phyloP scores from a whole-genome alignment of 2,329 filamentous ascomycete genomes.

The Aspergillus ruber region DNA sequence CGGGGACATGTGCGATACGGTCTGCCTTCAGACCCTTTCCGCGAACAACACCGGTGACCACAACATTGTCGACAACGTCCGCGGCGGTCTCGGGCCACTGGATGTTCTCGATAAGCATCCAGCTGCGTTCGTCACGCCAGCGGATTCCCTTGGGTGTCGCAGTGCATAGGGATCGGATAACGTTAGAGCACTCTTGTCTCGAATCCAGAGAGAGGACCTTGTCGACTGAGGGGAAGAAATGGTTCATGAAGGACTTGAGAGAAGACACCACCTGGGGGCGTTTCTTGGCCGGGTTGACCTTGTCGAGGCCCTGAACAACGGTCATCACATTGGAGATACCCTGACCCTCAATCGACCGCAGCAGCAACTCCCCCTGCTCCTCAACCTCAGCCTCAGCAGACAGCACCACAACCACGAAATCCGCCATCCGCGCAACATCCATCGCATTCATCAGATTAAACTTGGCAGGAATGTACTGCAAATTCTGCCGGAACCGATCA shows the following conservation, averaged over 20 bases:
- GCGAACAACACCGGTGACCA: conserved; percentile 77
- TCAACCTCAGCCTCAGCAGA: conserved; percentile 74
- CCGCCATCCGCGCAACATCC: conserved; percentile 80
- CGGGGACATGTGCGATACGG: conserved; percentile 80
- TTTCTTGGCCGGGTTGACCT: conserved; percentile 72
- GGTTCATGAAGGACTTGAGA: conserved; percentile 84
- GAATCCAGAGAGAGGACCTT: conserved; percentile 85
- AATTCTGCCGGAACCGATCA: conserved; percentile 89
- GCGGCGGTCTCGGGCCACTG: conserved; percentile 57
- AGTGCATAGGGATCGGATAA: conserved; percentile 85
- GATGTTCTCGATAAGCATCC: conserved; percentile 85
- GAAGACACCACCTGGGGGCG: conserved; percentile 69
- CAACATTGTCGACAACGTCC: conserved; percentile 48
- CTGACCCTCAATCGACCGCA: conserved; percentile 85
- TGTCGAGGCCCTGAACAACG: conserved; percentile 71
- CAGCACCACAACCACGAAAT: conserved; percentile 83
- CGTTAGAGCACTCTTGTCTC: conserved; percentile 82
- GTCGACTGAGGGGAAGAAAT: conserved; percentile 89
- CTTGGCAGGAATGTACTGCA: conserved; percentile 74
- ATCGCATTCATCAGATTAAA: conserved; percentile 70
- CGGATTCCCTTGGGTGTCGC: conserved; percentile 87
- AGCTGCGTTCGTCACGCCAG: conserved; percentile 92
- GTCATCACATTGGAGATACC: conserved; percentile 90
- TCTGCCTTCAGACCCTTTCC: conserved; percentile 85
- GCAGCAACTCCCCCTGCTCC: conserved; percentile 71